Evolutionary conservation across 176 grass and related monocot species (phyloP), one percentile per base, ranked within the genome.

Genomic region (Carex parvula): DNA sequence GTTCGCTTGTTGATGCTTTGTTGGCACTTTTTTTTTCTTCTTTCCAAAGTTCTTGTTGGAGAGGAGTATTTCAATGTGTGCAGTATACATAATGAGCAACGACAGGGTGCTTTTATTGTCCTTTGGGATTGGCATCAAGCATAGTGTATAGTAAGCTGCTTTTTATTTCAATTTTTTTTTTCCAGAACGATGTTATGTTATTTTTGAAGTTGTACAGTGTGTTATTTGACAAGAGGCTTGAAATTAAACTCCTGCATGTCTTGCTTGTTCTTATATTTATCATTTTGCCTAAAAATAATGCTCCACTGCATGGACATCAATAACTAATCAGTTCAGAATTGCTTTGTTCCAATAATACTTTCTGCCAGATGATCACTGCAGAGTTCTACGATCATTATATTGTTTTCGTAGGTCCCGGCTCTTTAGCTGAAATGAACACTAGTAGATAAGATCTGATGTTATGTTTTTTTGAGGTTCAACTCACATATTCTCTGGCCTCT

Each of bases 11-110:
- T 46, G 68, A 71, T 77, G 6, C 73, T 56, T 29, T 77, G 24
- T 56, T 77, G 73, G 22, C 30, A 30, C 21, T 29, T 52, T 52
- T 15, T 55, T 76, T 48, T 3, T 18, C 56, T 32, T 39, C 1
- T 12, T 1, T 76, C 16, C 16, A 53, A 30, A 30, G 56, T 24
- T 29, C 14, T 32, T 77, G 72, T 29, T 32, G 50, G 24, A 54
- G 60, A 62, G 35, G 72, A 55, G 48, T 77, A 30, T 29, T 54
- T 77, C 4, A 32, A 11, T 77, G 72, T 76, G 72, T 76, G 72
- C 14, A 77, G 24, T 32, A 75, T 24, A 55, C 5, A 6, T 48
- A 56, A 56, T 11, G 12, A 67, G 60, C 8, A 20, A 55, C 24
- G 3, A 54, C 3, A 32, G 30, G 24, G 46, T 55, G 50, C 12